These are phyloP conservation scores for Dioszegia crocea DNA, from an alignment of 768 basidiomycete species.

Conservation along the genomic window DNA sequence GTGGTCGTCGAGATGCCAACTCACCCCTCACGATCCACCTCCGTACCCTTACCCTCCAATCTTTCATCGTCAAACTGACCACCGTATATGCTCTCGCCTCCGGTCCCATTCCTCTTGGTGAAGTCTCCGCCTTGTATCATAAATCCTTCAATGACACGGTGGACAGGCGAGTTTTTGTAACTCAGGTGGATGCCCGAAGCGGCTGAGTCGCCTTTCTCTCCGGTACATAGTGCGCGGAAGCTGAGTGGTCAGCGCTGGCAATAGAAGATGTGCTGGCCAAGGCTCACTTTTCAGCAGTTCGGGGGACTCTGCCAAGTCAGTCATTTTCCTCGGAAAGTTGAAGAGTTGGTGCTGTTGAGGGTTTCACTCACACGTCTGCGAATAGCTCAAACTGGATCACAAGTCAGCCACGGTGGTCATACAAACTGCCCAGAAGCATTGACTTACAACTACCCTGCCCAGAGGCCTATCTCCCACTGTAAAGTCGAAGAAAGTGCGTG, in stretches of 20 bases:
- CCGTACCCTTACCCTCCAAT: constrained; percentile 53
- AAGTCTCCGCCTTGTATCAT: constrained; percentile 86
- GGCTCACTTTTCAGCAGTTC: constrained; percentile 68
- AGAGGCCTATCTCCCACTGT: constrained; percentile 59
- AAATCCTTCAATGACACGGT: constrained; percentile 63
- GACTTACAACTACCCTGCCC: constrained; percentile 49
- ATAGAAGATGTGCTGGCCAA: constrained; percentile 50
- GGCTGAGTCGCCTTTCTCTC: constrained; percentile 70
- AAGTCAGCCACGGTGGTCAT: background rate
- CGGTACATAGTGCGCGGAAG: constrained; percentile 80
- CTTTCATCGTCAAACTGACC: constrained; percentile 73
- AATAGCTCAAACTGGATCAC: constrained; percentile 59
- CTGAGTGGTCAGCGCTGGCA: constrained; percentile 59
- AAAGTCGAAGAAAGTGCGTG: constrained; percentile 58
- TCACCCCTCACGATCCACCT: constrained; percentile 59
- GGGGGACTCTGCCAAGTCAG: constrained; percentile 56
- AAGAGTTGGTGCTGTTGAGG: background rate
- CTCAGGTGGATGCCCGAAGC: constrained; percentile 66
- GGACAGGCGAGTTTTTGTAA: constrained; percentile 75
- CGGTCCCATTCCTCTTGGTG: constrained; percentile 54
- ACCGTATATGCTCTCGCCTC: constrained; percentile 51
- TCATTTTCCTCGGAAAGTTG: background rate
- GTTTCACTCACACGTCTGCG: constrained; percentile 53
- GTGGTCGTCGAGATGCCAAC: constrained; percentile 20
- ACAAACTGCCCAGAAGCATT: background rate